These are phyloP conservation scores for Cryptosporidium sp. DNA, from an alignment of 169 alveolate genomes.

Conservation along the genomic window DNA sequence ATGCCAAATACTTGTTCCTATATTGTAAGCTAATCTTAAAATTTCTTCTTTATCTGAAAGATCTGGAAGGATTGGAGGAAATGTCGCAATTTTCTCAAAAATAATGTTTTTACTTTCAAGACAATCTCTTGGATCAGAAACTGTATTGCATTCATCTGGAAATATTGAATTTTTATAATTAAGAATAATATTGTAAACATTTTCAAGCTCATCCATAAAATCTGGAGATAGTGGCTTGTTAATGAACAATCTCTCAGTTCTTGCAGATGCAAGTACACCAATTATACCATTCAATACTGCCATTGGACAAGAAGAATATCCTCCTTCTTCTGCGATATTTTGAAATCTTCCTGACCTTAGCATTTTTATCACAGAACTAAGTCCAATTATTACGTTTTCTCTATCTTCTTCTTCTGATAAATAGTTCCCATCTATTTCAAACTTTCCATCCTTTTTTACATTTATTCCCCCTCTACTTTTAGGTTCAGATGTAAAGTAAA, in stretches of 20 bases:
- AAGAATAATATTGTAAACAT: constrained; percentile 10
- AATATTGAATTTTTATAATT: constrained; percentile 21
- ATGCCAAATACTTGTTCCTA: constrained; percentile 74
- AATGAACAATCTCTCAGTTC: constrained; percentile 22
- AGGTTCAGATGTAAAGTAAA: constrained; percentile 82
- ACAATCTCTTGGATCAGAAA: constrained; percentile 20
- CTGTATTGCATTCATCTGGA: constrained; percentile 33
- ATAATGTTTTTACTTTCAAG: constrained; percentile 18
- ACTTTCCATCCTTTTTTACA: constrained; percentile 76
- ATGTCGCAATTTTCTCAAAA: constrained; percentile 67
- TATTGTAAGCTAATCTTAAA: constrained; percentile 54
- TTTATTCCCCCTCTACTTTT: constrained; percentile 79
- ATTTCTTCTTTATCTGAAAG: constrained; percentile 36
- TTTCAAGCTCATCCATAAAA: constrained; percentile 55
- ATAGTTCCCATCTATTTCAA: constrained; percentile 79
- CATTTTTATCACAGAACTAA: constrained; percentile 75
- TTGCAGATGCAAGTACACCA: constrained; percentile 52
- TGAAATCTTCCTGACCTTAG: constrained; percentile 78
- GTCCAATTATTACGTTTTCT: constrained; percentile 79
- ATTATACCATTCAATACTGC: constrained; percentile 55
- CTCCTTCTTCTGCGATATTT: constrained; percentile 64
- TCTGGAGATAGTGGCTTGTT: constrained; percentile 56
- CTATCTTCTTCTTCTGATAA: constrained; percentile 77
- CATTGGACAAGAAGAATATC: constrained; percentile 59
- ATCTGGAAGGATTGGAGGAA: constrained; percentile 75